Percentiles rank a stretch among this genome's conserved stretches.
phyloP scores from a whole-genome alignment of 352 stramenopile genomes.

The Globisporangium megalacanthum region DNA sequence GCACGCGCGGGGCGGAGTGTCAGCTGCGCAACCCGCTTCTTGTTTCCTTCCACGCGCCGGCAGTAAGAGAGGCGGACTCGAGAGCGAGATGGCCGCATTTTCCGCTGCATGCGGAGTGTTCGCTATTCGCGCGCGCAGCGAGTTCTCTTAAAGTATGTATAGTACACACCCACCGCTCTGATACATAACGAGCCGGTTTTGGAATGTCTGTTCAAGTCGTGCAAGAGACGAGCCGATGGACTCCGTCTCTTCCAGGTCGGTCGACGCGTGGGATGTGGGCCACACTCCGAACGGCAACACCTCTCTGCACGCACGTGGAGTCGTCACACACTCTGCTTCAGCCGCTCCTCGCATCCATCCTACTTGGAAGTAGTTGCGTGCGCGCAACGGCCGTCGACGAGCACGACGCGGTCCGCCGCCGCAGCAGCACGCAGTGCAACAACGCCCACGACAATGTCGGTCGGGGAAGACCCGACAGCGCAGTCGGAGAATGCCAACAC shows the following conservation, averaged over 20 bases:
- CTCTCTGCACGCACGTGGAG: too few relatives aligned
- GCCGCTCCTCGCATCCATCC: too few relatives aligned
- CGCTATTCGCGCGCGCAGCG: neutral
- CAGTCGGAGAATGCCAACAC: neutral
- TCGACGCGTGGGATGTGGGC: neutral
- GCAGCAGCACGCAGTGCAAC: constrained; percentile 6
- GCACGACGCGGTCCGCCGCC: constrained; percentile 1
- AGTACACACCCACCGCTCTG: neutral
- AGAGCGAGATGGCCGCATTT: too few relatives aligned
- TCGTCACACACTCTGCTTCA: too few relatives aligned
- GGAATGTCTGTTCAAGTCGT: neutral
- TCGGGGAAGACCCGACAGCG: constrained; percentile 25
- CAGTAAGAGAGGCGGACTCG: too few relatives aligned
- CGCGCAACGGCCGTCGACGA: too few relatives aligned
- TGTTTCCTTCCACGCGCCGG: too few relatives aligned
- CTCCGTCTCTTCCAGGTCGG: neutral
- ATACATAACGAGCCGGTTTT: neutral
- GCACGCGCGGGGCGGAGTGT: too few relatives aligned
- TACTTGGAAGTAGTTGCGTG: too few relatives aligned
- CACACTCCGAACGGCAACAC: neutral
- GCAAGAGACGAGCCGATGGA: neutral
- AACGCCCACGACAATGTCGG: constrained; percentile 17
- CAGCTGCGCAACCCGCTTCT: too few relatives aligned
- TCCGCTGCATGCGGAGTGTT: neutral
- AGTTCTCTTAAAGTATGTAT: neutral